phyloP scores from a whole-genome alignment of 148 eudicot genomes.

The Dianthus caryophyllus region DNA sequence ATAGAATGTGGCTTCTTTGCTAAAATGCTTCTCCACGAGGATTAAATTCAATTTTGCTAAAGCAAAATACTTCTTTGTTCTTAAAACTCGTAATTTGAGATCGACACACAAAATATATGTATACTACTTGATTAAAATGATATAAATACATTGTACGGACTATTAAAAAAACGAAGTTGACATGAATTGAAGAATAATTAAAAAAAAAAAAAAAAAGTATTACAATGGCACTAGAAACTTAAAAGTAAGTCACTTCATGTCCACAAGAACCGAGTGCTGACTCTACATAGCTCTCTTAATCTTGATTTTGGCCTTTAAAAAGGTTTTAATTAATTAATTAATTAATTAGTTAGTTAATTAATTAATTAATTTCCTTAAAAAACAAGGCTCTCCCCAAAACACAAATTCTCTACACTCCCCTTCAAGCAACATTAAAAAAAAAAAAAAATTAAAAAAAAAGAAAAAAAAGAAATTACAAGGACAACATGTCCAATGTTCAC shows the following conservation, averaged over 20 bases:
- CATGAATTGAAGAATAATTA: too few relatives aligned
- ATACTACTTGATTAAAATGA: too few relatives aligned
- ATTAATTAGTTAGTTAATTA: slow-evolving; percentile 13
- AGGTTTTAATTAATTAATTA: slow-evolving; percentile 21
- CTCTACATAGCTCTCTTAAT: slow-evolving; percentile 9
- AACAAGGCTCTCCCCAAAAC: slow-evolving; percentile 26
- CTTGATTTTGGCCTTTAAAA: slow-evolving; percentile 14
- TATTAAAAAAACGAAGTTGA: too few relatives aligned
- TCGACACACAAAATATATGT: too few relatives aligned
- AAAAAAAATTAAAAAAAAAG: background rate
- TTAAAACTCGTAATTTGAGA: too few relatives aligned
- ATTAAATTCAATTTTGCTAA: too few relatives aligned
- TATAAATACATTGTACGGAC: too few relatives aligned
- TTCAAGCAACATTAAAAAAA: slow-evolving; percentile 24
- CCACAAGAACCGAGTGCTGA: slow-evolving; percentile 80
- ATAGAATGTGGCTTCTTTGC: too few relatives aligned
- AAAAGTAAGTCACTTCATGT: slow-evolving; percentile 55
- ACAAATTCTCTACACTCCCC: slow-evolving; percentile 19
- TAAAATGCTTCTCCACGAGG: too few relatives aligned
- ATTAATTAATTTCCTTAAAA: slow-evolving; percentile 32
- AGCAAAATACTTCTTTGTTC: too few relatives aligned
- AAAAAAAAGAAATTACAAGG: slow-evolving; percentile 13
- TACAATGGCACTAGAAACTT: too few relatives aligned
- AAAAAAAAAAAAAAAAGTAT: too few relatives aligned
- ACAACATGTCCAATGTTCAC: slow-evolving; percentile 26